Conservation (phyloP, 495 filamentous ascomycete species). For the Penicillium salamii region DNA sequence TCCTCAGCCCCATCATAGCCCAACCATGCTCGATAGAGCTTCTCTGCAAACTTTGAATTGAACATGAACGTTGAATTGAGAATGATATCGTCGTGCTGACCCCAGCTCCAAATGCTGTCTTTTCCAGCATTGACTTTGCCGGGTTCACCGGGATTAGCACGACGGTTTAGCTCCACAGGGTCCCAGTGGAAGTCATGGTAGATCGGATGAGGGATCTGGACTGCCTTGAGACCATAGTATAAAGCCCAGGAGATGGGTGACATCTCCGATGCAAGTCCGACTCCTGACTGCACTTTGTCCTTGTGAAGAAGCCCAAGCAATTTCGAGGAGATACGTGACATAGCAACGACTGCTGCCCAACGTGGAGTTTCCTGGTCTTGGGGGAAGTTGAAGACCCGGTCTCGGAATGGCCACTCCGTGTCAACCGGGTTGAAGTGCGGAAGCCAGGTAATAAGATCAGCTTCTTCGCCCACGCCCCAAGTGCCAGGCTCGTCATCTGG, state of each 20-base stretch:
- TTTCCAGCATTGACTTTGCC: conserved; percentile 10
- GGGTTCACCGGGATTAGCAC: conserved; percentile 56
- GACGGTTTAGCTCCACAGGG: conserved; percentile 50
- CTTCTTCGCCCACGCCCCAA: conserved; percentile 72
- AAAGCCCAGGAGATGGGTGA: conserved; percentile 59
- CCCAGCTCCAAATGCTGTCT: conserved; percentile 22
- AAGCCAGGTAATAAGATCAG: conserved; percentile 67
- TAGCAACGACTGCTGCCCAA: conserved; percentile 61
- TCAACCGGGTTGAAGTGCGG: conserved; percentile 64
- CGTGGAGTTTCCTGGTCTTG: conserved; percentile 51
- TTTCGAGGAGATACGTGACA: conserved; percentile 55
- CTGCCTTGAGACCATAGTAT: conserved; percentile 63
- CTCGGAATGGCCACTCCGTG: conserved; percentile 56
- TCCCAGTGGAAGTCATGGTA: conserved; percentile 61
- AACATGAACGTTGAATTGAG: conserved; percentile 29
- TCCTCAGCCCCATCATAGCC: conserved; percentile 51
- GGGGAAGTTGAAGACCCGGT: conserved; percentile 52
- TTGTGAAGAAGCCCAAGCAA: conserved; percentile 66
- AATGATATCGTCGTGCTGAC: conserved; percentile 15
- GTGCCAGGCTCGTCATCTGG: conserved; percentile 55
- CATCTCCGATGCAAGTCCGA: conserved; percentile 66
- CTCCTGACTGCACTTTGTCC: conserved; percentile 35
- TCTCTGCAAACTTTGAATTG: conserved; percentile 47
- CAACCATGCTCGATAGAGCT: conserved; percentile 62
- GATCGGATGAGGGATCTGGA: conserved; percentile 52